phyloP scores from a whole-genome alignment of 148 eudicot genomes.

The Fallopia convolvulus region DNA sequence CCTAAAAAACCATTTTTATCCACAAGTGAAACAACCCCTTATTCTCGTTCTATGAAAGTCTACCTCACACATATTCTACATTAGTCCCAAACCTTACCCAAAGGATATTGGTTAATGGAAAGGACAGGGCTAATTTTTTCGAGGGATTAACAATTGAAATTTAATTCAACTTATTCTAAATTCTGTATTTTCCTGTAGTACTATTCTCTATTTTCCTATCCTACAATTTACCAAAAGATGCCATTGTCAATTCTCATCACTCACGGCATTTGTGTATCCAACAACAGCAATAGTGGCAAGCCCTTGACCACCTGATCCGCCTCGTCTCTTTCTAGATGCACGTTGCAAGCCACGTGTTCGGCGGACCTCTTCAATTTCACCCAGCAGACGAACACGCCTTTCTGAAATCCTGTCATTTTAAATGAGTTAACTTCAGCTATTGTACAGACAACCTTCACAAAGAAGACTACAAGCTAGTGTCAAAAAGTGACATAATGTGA shows the following conservation, averaged over 20 bases:
- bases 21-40: no score
- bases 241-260: slow-evolving; percentile 18
- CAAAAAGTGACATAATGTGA: background rate
- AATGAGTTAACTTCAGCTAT: background rate
- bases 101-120: background rate
- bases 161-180: slow-evolving; percentile 6
- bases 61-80: no score
- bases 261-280: slow-evolving; percentile 95
- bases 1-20: no score
- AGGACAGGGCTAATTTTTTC: background rate
- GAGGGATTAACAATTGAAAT: background rate
- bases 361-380: slow-evolving; percentile 81
- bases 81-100: no score
- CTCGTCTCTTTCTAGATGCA: slow-evolving; percentile 76
- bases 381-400: slow-evolving; percentile 54
- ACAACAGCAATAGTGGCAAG: slow-evolving; percentile 85
- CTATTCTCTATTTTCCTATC: background rate
- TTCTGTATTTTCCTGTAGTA: background rate
- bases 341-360: slow-evolving; percentile 93
- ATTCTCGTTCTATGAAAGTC: no score
- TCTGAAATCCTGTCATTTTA: slow-evolving; percentile 59
- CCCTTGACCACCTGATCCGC: slow-evolving; percentile 50
- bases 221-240: background rate
- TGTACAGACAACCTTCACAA: background rate
- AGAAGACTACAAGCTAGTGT: background rate